These are phyloP conservation scores for Capsella bursapastoris DNA, from an alignment of 345 rosid species.

Conservation along the genomic window DNA sequence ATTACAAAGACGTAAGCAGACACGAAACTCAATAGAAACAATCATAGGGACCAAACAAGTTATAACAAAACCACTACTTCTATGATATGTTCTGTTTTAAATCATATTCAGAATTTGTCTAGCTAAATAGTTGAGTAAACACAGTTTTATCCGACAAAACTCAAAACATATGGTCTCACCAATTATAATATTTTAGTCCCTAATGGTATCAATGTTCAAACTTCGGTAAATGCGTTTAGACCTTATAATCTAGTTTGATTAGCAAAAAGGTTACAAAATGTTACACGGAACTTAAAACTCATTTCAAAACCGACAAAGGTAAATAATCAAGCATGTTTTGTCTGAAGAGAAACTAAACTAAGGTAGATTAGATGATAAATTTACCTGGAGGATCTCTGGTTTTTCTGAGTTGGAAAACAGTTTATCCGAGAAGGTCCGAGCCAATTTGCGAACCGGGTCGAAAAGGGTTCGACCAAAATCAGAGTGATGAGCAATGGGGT, in stretches of 20 bases:
- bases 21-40: slow-evolving; percentile 42
- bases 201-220: slow-evolving; percentile 11
- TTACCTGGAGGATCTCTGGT: slow-evolving; percentile 74
- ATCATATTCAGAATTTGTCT: slow-evolving; percentile 1
- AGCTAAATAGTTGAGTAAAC: slow-evolving; percentile 1
- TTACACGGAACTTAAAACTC: slow-evolving; percentile 10
- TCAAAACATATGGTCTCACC: slow-evolving; percentile 3
- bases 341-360: background rate
- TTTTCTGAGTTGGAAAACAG: slow-evolving; percentile 33
- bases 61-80: slow-evolving; percentile 12
- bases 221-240: slow-evolving; percentile 1
- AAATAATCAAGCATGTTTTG: slow-evolving; percentile 12
- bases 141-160: background rate
- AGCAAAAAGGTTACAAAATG: slow-evolving; percentile 24
- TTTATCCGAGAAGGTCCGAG: slow-evolving; percentile 43
- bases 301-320: slow-evolving; percentile 7
- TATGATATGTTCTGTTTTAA: slow-evolving; percentile 20
- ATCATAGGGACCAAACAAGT: slow-evolving; percentile 10
- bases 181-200: slow-evolving; percentile 6
- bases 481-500: slow-evolving; percentile 35
- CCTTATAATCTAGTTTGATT: background rate
- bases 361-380: background rate
- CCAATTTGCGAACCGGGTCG: slow-evolving; percentile 58
- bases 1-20: slow-evolving; percentile 34
- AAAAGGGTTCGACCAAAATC: slow-evolving; percentile 64